These are phyloP conservation scores for Botrytis squamosa DNA, from an alignment of 2,329 filamentous ascomycete species.

Conservation along the genomic window DNA sequence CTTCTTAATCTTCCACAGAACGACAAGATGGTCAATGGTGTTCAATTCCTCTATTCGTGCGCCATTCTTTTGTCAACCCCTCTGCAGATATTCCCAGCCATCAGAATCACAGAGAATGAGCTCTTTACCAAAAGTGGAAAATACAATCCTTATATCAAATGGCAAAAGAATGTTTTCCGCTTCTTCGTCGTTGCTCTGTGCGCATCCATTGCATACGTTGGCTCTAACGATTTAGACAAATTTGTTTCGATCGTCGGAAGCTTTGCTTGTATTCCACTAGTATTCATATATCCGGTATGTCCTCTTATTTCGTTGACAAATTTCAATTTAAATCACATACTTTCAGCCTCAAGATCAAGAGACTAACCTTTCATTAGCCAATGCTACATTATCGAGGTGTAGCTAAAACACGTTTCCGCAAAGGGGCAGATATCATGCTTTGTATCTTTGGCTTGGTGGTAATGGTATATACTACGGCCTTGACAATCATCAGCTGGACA, in stretches of 20 bases:
- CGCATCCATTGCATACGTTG: constrained; percentile 84
- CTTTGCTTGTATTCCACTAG: constrained; percentile 95
- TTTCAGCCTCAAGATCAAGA: not conserved
- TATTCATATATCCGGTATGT: constrained; percentile 96
- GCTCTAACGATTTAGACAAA: constrained; percentile 91
- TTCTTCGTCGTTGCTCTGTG: constrained; percentile 90
- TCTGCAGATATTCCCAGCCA: constrained; percentile 94
- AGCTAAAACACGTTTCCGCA: constrained; percentile 66
- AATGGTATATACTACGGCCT: constrained; percentile 86
- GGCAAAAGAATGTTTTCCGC: constrained; percentile 97
- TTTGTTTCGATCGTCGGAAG: constrained; percentile 95
- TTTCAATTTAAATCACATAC: not conserved
- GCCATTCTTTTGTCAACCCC: constrained; percentile 96
- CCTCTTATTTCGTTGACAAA: not conserved
- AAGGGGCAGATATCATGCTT: constrained; percentile 69
- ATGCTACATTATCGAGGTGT: constrained; percentile 85
- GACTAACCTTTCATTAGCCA: constrained; percentile 55
- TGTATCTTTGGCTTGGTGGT: constrained; percentile 80
- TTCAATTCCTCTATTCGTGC: constrained; percentile 95
- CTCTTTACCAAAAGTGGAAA: constrained; percentile 93
- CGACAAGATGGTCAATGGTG: constrained; percentile 88
- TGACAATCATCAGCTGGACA: constrained; percentile 88
- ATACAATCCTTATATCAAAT: constrained; percentile 98
- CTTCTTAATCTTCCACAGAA: constrained; percentile 95
- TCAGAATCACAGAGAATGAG: constrained; percentile 92